Evolutionary conservation across 78 protist species (phyloP).

Genomic region (Acrasis kona): DNA sequence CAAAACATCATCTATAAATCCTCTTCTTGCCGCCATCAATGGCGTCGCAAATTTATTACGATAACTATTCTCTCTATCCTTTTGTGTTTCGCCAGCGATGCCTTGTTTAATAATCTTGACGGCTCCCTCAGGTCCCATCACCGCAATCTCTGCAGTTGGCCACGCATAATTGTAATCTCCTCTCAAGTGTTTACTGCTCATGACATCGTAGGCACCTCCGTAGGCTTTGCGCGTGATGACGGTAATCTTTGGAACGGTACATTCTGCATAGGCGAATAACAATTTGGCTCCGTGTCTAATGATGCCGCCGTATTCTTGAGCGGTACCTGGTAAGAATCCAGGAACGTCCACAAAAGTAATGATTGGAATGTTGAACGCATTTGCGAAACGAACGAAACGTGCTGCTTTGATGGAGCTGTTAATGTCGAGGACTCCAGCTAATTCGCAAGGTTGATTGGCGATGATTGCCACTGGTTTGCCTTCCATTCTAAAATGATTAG

Average conservation of each 20-base stretch:
- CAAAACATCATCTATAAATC: conserved; percentile 93
- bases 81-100: conserved; percentile 15
- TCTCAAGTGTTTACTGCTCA: conserved; percentile 92
- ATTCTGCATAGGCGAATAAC: conserved; percentile 96
- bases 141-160: conserved; percentile 98
- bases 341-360: conserved; percentile 97
- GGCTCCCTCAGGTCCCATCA: background rate
- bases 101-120: conserved; percentile 91
- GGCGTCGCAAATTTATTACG: conserved; percentile 84
- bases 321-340: conserved; percentile 94
- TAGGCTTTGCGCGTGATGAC: conserved; percentile 97
- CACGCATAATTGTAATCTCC: conserved; percentile 96
- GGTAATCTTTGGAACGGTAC: conserved; percentile 94
- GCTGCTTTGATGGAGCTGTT: conserved; percentile 90
- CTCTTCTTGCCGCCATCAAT: conserved; percentile 86
- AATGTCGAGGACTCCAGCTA: conserved; percentile 94
- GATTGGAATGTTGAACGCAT: conserved; percentile 93
- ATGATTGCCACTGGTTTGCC: conserved; percentile 92
- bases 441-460: conserved; percentile 92
- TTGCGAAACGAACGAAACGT: conserved; percentile 86
- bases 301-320: conserved; percentile 89
- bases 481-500: conserved; percentile 87
- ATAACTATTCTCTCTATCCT: conserved; percentile 56
- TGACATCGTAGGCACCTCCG: conserved; percentile 98
- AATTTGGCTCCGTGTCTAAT: conserved; percentile 97